Percentiles rank a stretch among this genome's conserved stretches.
phyloP scores from a whole-genome alignment of 345 rosid species.

The Euclidium syriacum region DNA sequence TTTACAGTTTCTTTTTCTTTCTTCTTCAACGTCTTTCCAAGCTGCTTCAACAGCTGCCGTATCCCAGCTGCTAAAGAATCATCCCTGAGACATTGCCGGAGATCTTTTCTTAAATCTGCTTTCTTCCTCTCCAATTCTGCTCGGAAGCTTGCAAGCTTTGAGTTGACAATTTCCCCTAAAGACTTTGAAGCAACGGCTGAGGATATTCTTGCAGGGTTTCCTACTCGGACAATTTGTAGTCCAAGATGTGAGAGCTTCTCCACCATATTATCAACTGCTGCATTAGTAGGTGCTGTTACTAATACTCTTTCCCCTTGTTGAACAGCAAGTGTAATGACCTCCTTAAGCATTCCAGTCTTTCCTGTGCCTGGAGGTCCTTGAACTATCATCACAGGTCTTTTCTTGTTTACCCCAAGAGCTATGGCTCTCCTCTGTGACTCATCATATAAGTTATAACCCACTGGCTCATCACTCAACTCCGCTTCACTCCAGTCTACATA shows the following conservation, averaged over 20 bases:
- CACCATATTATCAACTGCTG: constrained; percentile 95
- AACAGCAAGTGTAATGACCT: constrained; percentile 63
- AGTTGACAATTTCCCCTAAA: constrained; percentile 73
- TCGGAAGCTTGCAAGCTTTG: constrained; percentile 56
- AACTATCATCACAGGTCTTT: constrained; percentile 64
- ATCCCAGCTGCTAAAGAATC: constrained; percentile 96
- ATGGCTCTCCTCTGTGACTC: constrained; percentile 65
- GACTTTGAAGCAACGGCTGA: constrained; percentile 83
- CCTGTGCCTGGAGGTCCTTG: constrained; percentile 99
- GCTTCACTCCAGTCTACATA: constrained; percentile 58
- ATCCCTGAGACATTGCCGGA: constrained; percentile 71
- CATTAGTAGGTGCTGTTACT: constrained; percentile 93
- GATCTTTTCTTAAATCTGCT: constrained; percentile 80
- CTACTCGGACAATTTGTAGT: constrained; percentile 76
- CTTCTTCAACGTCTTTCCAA: constrained; percentile 75
- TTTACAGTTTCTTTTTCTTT: constrained; percentile 87
- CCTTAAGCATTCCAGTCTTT: constrained; percentile 86
- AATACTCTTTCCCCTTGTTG: constrained; percentile 92
- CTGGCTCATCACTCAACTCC: constrained; percentile 45
- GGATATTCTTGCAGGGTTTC: constrained; percentile 94
- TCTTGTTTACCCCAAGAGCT: constrained; percentile 76
- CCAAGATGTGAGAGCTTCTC: constrained; percentile 74
- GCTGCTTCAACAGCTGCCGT: constrained; percentile 93
- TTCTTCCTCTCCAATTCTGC: constrained; percentile 82
- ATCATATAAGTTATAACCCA: constrained; percentile 42